Conservation (phyloP, 148 eudicot species). For the Silene conica region DNA sequence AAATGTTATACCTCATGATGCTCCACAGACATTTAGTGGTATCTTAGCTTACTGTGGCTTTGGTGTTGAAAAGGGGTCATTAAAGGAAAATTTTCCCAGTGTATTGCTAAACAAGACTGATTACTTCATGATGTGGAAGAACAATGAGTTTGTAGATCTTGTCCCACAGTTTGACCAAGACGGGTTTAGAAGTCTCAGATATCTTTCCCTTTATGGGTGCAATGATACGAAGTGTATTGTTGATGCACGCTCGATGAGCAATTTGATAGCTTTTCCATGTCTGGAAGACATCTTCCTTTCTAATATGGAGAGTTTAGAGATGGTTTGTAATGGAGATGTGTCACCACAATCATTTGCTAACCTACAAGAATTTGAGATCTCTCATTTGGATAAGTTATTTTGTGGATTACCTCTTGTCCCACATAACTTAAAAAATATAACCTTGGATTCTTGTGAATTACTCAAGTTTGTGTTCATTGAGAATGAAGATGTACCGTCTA, state of each 20-base stretch:
- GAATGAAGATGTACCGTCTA: not conserved
- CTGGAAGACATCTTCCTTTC: not conserved
- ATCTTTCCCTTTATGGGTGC: not conserved
- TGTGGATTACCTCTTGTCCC: not conserved
- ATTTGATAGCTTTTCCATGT: not conserved
- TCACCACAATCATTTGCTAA: not conserved
- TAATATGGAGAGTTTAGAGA: not conserved
- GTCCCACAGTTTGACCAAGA: not conserved
- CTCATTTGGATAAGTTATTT: not conserved
- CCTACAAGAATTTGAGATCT: not conserved
- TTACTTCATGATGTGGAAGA: not conserved
- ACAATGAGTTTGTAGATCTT: not conserved
- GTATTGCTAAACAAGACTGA: not conserved
- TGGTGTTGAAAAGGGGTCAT: not conserved
- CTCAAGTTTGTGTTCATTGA: not conserved
- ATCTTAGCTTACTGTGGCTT: not conserved
- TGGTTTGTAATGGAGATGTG: not conserved
- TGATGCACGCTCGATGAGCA: not conserved
- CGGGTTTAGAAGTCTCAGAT: not conserved
- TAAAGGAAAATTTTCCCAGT: not conserved
- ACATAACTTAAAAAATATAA: not conserved
- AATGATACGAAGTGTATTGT: not conserved
- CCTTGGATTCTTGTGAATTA: not conserved
- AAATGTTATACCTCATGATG: not conserved
- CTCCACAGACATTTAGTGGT: not conserved